phyloP scores from a whole-genome alignment of 495 filamentous ascomycete species.

The Daldinia caldariorum region DNA sequence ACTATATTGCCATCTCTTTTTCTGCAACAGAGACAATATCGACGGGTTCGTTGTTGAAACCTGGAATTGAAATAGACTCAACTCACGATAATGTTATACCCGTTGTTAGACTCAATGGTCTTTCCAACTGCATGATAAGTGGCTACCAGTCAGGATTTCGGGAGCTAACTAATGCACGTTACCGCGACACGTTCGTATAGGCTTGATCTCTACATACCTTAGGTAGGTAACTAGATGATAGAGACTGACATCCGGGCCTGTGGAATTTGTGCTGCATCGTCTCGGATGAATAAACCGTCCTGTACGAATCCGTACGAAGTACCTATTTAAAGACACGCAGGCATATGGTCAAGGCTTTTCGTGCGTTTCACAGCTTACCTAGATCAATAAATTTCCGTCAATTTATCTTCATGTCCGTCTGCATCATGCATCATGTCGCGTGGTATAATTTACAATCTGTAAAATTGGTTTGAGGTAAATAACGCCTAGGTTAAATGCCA shows the following conservation, averaged over 20 bases:
- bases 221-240: no score
- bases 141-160: not conserved
- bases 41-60: not conserved
- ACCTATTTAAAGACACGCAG: conserved; percentile 22
- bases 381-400: not conserved
- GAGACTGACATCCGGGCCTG: conserved; percentile 20
- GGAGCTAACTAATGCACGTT: conserved; percentile 25
- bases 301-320: no score
- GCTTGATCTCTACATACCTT: conserved; percentile 8
- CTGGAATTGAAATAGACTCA: not conserved
- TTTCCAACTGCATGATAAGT: conserved; percentile 1
- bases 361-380: conserved; percentile 2
- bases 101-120: conserved; percentile 14
- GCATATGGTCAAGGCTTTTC: not conserved
- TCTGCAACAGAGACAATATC: not conserved
- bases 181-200: conserved; percentile 29
- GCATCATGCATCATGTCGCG: not conserved
- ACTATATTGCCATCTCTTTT: not conserved
- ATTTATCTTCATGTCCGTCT: not conserved
- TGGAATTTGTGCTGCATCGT: conserved; percentile 35
- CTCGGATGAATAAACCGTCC: conserved; percentile 20
- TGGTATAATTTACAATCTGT: not conserved
- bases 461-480: not conserved
- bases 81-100: conserved; percentile 22
- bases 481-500: not conserved